Evolutionary conservation across 1,284 basidiomycete species (phyloP).

Genomic region (Chondrostereum purpureum): DNA sequence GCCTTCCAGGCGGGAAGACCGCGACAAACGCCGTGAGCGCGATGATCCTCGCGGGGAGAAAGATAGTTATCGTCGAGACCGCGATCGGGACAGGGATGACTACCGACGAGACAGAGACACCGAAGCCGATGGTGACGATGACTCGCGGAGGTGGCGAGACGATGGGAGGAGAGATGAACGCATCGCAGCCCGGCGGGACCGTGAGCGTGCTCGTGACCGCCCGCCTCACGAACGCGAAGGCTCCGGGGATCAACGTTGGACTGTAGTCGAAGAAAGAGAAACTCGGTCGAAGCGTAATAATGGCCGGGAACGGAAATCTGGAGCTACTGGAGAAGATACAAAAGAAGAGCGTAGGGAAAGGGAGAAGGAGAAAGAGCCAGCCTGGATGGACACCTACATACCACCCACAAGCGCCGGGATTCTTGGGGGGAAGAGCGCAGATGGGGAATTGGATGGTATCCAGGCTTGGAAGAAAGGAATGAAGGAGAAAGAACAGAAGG

Average conservation of each 20-base stretch:
- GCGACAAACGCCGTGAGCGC: slow-evolving; percentile 28
- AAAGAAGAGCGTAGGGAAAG: slow-evolving; percentile 46
- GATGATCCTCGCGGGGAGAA: slow-evolving; percentile 20
- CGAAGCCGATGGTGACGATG: slow-evolving; percentile 44
- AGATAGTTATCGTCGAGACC: slow-evolving; percentile 19
- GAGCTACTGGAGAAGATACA: slow-evolving; percentile 45
- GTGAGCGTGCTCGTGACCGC: slow-evolving; percentile 41
- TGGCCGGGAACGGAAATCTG: slow-evolving; percentile 52
- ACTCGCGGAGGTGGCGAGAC: slow-evolving; percentile 67
- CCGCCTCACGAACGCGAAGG: slow-evolving; percentile 33
- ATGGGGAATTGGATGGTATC: slow-evolving; percentile 76
- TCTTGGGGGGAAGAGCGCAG: slow-evolving; percentile 49
- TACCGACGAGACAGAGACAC: slow-evolving; percentile 29
- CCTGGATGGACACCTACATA: slow-evolving; percentile 89
- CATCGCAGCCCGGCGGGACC: slow-evolving; percentile 50
- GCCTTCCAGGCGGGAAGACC: slow-evolving; percentile 36
- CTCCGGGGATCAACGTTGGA: too few relatives aligned
- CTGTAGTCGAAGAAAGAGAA: slow-evolving; percentile 56
- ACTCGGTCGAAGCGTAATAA: slow-evolving; percentile 46
- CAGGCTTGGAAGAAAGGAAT: slow-evolving; percentile 87
- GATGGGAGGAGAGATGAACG: slow-evolving; percentile 75
- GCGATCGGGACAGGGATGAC: slow-evolving; percentile 25
- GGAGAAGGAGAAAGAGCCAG: slow-evolving; percentile 77
- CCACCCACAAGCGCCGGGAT: slow-evolving; percentile 55
- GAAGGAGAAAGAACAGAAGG: slow-evolving; percentile 65